Percentiles rank a stretch among this genome's conserved stretches.
These are phyloP conservation scores for Triadica sebifera DNA, from an alignment of 345 rosid genomes.

Conservation along the genomic window DNA sequence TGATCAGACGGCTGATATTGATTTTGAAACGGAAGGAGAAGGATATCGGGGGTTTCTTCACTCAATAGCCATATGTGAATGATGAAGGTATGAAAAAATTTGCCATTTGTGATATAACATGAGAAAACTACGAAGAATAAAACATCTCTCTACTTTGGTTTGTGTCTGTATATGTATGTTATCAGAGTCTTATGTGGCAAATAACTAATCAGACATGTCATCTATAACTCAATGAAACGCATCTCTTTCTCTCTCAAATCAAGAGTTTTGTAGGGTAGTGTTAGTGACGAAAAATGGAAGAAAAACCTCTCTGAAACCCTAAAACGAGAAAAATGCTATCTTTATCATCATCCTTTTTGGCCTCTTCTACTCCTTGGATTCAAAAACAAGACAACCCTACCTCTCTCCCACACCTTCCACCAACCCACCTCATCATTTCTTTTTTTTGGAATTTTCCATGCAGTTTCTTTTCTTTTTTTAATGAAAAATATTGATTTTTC, in stretches of 20 bases:
- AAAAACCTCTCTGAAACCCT: not conserved
- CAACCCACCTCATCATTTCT: slow-evolving; percentile 29
- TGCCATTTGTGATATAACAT: not conserved
- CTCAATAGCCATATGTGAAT: slow-evolving; percentile 5
- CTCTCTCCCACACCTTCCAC: slow-evolving; percentile 15
- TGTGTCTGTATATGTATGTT: not conserved
- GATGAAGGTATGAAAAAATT: not conserved
- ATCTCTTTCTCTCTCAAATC: not conserved
- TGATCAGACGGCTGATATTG: not conserved
- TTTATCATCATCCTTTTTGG: slow-evolving; percentile 23
- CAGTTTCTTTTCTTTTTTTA: not conserved
- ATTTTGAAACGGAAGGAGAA: not conserved
- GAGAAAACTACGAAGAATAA: not conserved
- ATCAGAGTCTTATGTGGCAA: not conserved
- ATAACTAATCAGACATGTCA: slow-evolving; percentile 10
- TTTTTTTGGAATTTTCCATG: slow-evolving; percentile 13
- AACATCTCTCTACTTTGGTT: too few species aligned
- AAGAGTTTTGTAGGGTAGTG: slow-evolving; percentile 6
- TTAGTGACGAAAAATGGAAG: not conserved
- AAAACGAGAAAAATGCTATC: slow-evolving; percentile 32
- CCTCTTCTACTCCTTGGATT: slow-evolving; percentile 12
- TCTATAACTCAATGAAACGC: slow-evolving; percentile 14
- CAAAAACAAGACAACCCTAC: not conserved
- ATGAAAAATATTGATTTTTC: too few species aligned
- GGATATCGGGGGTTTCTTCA: slow-evolving; percentile 4